Conservation (phyloP, 495 filamentous ascomycete genomes). For the Darksidea phi region DNA sequence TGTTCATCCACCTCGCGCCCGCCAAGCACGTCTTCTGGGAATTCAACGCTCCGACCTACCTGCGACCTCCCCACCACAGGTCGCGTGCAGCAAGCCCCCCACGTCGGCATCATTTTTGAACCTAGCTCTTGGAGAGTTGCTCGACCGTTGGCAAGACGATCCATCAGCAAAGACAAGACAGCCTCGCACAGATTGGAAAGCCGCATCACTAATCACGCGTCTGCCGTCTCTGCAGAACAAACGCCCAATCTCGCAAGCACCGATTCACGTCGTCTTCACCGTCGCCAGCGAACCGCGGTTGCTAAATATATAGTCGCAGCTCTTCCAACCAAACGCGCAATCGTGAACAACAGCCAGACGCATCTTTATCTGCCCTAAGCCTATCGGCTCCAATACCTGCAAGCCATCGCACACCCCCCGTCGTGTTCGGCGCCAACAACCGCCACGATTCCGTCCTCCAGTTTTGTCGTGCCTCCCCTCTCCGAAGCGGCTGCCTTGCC, state of each 20-base stretch:
- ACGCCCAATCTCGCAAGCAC: neutral
- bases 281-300: neutral
- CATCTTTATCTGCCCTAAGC: neutral
- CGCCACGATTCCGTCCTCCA: slow-evolving; percentile 21
- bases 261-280: neutral
- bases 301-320: neutral
- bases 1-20: no score
- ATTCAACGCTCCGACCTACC: neutral
- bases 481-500: slow-evolving; percentile 1
- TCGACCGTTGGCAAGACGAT: no score
- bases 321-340: neutral
- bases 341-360: no score
- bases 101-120: neutral
- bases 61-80: slow-evolving; percentile 1
- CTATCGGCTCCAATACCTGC: slow-evolving; percentile 4
- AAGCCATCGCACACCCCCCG: slow-evolving; percentile 11
- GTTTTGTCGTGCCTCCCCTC: slow-evolving; percentile 11
- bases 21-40: slow-evolving; percentile 1
- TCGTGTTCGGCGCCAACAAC: neutral
- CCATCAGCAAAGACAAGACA: no score
- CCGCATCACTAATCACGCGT: neutral
- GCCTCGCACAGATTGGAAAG: no score
- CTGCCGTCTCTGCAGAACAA: neutral
- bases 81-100: neutral
- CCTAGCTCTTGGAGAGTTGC: slow-evolving; percentile 11